phyloP scores from a whole-genome alignment of 2,329 filamentous ascomycete species.

The Colletotrichum karsti region DNA sequence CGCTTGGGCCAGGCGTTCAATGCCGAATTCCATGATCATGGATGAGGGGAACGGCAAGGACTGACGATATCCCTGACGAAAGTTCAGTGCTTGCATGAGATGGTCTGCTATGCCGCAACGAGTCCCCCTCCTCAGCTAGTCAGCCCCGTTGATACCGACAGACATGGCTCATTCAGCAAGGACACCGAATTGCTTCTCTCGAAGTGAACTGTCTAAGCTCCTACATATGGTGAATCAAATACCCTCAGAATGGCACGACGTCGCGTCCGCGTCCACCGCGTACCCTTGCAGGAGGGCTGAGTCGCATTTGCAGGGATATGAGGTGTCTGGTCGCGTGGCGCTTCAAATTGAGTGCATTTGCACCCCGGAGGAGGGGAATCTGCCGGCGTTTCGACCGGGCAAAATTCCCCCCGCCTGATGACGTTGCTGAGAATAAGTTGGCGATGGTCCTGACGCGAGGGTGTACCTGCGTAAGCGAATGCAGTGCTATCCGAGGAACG shows the following conservation, averaged over 20 bases:
- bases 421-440: background rate
- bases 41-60: background rate
- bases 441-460: background rate
- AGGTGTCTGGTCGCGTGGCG: background rate
- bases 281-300: background rate
- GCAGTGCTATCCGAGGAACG: background rate
- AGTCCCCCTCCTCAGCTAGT: too few relatives aligned
- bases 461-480: background rate
- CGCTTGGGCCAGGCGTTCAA: slow-evolving; percentile 8
- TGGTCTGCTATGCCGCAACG: background rate
- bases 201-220: background rate
- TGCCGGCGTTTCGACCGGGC: too few relatives aligned
- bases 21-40: background rate
- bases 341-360: background rate
- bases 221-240: too few relatives aligned
- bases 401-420: background rate
- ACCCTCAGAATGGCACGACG: background rate
- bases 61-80: background rate
- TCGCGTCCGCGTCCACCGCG: background rate
- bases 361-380: background rate
- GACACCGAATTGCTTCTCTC: too few relatives aligned
- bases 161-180: too few relatives aligned
- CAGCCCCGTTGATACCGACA: too few relatives aligned
- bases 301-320: background rate
- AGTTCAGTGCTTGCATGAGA: slow-evolving; percentile 5